phyloP scores from a whole-genome alignment of 108 stramenopile species.

The Pseudonitzschia delicatissima region DNA sequence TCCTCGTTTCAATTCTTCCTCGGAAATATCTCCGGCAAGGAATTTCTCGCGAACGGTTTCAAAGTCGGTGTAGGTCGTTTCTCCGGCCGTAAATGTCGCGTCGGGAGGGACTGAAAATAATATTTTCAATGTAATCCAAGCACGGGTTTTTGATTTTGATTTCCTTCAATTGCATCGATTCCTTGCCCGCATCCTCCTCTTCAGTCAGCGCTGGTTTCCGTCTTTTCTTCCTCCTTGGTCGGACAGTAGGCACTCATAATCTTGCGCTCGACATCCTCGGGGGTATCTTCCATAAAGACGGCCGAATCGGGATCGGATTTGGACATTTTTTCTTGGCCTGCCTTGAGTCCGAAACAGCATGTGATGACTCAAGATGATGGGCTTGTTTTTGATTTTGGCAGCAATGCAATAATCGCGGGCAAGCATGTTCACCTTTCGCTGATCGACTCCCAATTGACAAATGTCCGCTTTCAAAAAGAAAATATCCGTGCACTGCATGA shows the following conservation, averaged over 20 bases:
- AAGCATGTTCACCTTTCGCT: constrained; percentile 99
- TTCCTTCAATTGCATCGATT: constrained; percentile 78
- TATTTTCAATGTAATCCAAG: constrained; percentile 94
- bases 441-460: constrained; percentile 99
- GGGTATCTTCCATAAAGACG: constrained; percentile 98
- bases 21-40: constrained; percentile 68
- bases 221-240: constrained; percentile 34
- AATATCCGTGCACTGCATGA: constrained; percentile 99
- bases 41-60: constrained; percentile 80
- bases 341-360: constrained; percentile 96
- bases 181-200: constrained; percentile 74
- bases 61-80: constrained; percentile 72
- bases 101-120: constrained; percentile 88
- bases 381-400: constrained; percentile 91
- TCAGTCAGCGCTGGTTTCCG: constrained; percentile 9
- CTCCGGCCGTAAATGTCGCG: constrained; percentile 58
- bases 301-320: constrained; percentile 99
- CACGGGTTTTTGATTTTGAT: constrained; percentile 93
- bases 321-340: constrained; percentile 99
- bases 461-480: constrained; percentile 99
- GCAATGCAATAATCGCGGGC: constrained; percentile 97
- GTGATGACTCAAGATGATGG: constrained; percentile 92
- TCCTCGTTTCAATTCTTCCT: constrained; percentile 70
- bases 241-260: constrained; percentile 91
- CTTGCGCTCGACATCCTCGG: constrained; percentile 91